These are phyloP conservation scores for Carex sylvatica DNA, from an alignment of 202 grass and related monocot genomes.

Conservation along the genomic window DNA sequence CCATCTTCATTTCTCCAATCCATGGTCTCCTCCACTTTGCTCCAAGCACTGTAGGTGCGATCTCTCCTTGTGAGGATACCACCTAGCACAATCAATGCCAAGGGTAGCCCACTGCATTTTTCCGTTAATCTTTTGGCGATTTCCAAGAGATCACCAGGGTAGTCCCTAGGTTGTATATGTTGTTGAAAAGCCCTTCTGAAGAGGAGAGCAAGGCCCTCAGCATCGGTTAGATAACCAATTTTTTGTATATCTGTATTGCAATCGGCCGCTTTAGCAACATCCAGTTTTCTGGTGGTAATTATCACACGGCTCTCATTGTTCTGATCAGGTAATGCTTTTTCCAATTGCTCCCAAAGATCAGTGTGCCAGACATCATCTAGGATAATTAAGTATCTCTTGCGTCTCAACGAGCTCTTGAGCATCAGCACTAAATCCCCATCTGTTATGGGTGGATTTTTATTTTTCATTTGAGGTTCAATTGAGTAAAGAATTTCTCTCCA, in stretches of 20 bases:
- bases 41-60: too few species aligned
- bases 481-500: not conserved
- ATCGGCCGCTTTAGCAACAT: not conserved
- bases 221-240: not conserved
- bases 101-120: too few species aligned
- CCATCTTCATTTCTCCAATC: too few species aligned
- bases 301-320: slow-evolving; percentile 2
- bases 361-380: slow-evolving; percentile 21
- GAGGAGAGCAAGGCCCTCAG: slow-evolving; percentile 3
- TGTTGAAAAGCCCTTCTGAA: not conserved
- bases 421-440: not conserved
- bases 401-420: not conserved
- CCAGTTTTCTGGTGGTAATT: slow-evolving; percentile 1
- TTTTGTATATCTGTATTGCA: not conserved
- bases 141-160: too few species aligned
- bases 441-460: not conserved
- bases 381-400: slow-evolving; percentile 20
- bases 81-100: too few species aligned
- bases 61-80: too few species aligned
- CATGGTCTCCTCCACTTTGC: too few species aligned
- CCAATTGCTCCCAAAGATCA: too few species aligned
- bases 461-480: not conserved
- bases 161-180: too few species aligned
- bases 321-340: not conserved
- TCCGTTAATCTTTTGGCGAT: too few species aligned